phyloP scores from a whole-genome alignment of 225 moss, liverwort and hornwort species.

The Sphagnum tenellum region DNA sequence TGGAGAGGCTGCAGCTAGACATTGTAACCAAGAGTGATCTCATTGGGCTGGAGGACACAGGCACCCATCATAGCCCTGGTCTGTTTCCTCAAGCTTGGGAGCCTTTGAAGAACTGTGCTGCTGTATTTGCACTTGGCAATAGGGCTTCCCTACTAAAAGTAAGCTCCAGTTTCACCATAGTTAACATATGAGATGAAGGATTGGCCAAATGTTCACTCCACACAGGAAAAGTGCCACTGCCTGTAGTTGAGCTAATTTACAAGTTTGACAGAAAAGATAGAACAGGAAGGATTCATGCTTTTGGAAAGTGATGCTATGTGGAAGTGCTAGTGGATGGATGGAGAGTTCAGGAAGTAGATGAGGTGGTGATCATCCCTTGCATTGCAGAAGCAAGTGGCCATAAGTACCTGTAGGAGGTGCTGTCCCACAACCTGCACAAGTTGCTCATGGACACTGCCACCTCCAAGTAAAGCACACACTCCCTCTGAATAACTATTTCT shows the following conservation, averaged over 20 bases:
- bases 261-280: too few relatives aligned
- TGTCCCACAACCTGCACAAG: constrained; percentile 93
- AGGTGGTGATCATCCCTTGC: constrained; percentile 87
- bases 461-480: constrained; percentile 65
- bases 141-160: constrained; percentile 90
- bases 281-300: too few relatives aligned
- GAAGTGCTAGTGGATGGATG: too few relatives aligned
- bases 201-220: too few relatives aligned
- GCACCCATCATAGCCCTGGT: constrained; percentile 62
- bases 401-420: constrained; percentile 89
- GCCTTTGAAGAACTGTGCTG: constrained; percentile 83
- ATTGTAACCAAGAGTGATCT: constrained; percentile 92
- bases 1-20: constrained; percentile 90
- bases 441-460: constrained; percentile 99
- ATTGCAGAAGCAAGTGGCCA: constrained; percentile 82
- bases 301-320: too few relatives aligned
- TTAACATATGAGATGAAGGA: too few relatives aligned
- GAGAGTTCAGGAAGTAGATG: constrained; percentile 73
- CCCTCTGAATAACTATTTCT: neutral
- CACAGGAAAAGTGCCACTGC: too few relatives aligned
- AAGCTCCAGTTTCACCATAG: neutral
- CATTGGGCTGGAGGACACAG: constrained; percentile 89
- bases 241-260: too few relatives aligned
- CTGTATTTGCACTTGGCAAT: constrained; percentile 91
- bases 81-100: constrained; percentile 89